Base-by-base conservation (phyloP, 2,329 filamentous ascomycete genomes). In the Aspergillus fumigatus region DNA sequence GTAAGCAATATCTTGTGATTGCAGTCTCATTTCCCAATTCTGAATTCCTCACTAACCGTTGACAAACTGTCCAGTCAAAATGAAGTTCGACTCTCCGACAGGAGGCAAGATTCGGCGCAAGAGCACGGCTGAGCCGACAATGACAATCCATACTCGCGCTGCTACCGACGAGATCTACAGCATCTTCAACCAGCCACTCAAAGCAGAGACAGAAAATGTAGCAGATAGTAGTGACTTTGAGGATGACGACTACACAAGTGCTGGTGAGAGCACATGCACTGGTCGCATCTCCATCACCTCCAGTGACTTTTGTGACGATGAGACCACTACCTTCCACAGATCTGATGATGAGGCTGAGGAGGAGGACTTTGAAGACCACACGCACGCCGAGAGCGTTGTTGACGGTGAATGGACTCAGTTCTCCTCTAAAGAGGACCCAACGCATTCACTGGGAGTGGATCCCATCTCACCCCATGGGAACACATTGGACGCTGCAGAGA, bases 101-200 rank as follows among this genome's bases (percentile, higher is more conserved):
- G 84, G 87, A n/a, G 86, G 86, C 3, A 97, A 95, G 73, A 82
- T 93, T 54, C 88, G 87, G 62, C 90, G 90, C 72, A 94, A 89
- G 71, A 87, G 86, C 52, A 81, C 81, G 10, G 76, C 80, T 38
- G 93, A 97, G 73, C 90, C 92, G n/a, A 99, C 94, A 1, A 97
- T 99, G 92, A 99, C 94, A 0, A 84, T 99, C 62, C 92, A 97
- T 70, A 99, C 94, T 11, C 90, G 85, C 65, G 93, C 94, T 62
- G 94, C 94, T 4, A 97, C 93, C 60, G 92, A 97, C 65, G 94
- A 99, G 65, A 97, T 99, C 52, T 97, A 97, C 67, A 92, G 92
- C 56, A 90, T 99, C 50, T 99, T 97, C 76, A 97, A 94, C 67
- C 89, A 94, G 56, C 93, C 94, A 1, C 73, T 93, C 38, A 81